Conservation (phyloP, 148 eudicot genomes). For the Rhododendron henanense region DNA sequence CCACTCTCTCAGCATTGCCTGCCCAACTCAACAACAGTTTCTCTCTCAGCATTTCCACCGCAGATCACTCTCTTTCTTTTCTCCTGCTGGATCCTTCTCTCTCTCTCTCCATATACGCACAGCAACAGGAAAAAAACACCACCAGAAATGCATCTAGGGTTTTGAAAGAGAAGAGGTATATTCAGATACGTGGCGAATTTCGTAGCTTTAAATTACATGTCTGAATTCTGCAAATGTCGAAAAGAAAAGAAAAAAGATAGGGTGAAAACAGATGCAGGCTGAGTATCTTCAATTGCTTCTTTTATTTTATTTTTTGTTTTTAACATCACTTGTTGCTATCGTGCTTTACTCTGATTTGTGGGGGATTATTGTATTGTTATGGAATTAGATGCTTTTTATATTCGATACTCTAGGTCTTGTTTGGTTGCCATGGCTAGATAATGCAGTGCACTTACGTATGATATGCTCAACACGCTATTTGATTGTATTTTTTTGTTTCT, state of each 20-base stretch:
- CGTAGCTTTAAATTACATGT: not conserved
- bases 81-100: not conserved
- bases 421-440: not conserved
- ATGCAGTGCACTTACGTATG: not conserved
- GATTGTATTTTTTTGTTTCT: not conserved
- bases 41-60: not conserved
- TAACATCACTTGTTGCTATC: not conserved
- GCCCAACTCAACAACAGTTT: not conserved
- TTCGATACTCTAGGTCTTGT: not conserved
- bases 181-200: not conserved
- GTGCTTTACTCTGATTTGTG: not conserved
- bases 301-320: not conserved
- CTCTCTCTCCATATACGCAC: not conserved
- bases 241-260: not conserved
- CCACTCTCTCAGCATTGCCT: not conserved
- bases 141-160: not conserved
- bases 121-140: not conserved
- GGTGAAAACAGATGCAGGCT: not conserved
- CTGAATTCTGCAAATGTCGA: not conserved
- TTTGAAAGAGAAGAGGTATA: not conserved
- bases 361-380: not conserved
- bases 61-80: not conserved
- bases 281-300: not conserved
- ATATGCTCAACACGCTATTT: not conserved
- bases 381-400: not conserved